phyloP scores from a whole-genome alignment of 805 yeast species.

The Teunomyces kruisii region DNA sequence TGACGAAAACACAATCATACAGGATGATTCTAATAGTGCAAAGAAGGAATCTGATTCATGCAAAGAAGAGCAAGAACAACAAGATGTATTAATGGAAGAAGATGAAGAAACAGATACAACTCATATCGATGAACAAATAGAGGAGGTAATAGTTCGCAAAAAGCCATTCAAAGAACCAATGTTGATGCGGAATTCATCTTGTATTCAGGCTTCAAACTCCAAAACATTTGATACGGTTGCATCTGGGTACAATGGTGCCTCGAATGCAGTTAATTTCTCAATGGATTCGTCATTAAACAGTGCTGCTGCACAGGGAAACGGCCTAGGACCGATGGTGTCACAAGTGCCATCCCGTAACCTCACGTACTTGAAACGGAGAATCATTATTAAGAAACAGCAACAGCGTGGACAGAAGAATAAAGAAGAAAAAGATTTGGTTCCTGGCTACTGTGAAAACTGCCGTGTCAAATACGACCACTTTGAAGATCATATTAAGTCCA shows the following conservation, averaged over 20 bases:
- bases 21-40: slow-evolving; percentile 11
- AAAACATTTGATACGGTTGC: slow-evolving; percentile 47
- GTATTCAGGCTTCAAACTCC: slow-evolving; percentile 37
- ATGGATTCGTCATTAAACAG: slow-evolving; percentile 41
- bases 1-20: slow-evolving; percentile 16
- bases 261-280: slow-evolving; percentile 41
- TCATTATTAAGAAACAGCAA: slow-evolving; percentile 40
- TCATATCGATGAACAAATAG: slow-evolving; percentile 7
- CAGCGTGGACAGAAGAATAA: slow-evolving; percentile 18
- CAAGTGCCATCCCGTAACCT: slow-evolving; percentile 55
- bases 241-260: slow-evolving; percentile 45
- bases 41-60: slow-evolving; percentile 8
- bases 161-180: slow-evolving; percentile 25
- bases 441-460: slow-evolving; percentile 96
- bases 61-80: slow-evolving; percentile 12
- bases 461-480: slow-evolving; percentile 77
- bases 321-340: slow-evolving; percentile 60
- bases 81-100: slow-evolving; percentile 4
- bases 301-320: slow-evolving; percentile 43
- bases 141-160: slow-evolving; percentile 25
- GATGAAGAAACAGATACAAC: slow-evolving; percentile 8
- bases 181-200: slow-evolving; percentile 38
- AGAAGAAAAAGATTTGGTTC: slow-evolving; percentile 33
- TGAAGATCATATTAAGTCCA: slow-evolving; percentile 68
- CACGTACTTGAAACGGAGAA: slow-evolving; percentile 47